Base-by-base conservation (phyloP, 306 rosid species). In the Herpetospermum pedunculosum region DNA sequence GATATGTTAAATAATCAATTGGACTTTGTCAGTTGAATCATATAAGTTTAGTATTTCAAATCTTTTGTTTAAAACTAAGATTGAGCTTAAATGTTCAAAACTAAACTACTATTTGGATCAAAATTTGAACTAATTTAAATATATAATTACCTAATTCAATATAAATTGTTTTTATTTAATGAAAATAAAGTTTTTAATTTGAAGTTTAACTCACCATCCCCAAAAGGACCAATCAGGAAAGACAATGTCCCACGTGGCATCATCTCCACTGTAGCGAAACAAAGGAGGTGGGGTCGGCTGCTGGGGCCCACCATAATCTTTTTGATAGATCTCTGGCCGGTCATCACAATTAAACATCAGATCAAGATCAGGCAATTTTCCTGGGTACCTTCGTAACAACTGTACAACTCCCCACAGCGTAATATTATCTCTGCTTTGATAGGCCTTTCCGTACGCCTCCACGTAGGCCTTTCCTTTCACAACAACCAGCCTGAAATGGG, bases 361-460 rank as follows among this genome's bases (percentile, higher is more conserved):
- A 54, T 87, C 96, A 65, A 89, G 46, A 63, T 91, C 96, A 4
- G 88, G 87, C 44, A 91, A 15, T 15, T 34, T 81, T 0, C 92
- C 89, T 0, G 91, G 96, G 67, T 87, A 84, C 63, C 72, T 79
- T 32, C 88, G 80, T 11, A 91, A 84, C 34, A 89, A 84, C 49
- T 89, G 97, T 76, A 91, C 26, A 5, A 89, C 77, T 1, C 92
- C 96, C 97, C 97, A 91, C 30, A 89, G 55, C 4, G 92, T 89
- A 72, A 91, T 75, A n/a, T 68, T 72, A 35, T 86, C 91, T 62
- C 97, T 85, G 29, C 87, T 89, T 73, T 91, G 97, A 60, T 86
- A 85, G 2, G 90, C 85, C 72, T 83, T 64, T 80, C 63, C 78
- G 63, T 84, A 84, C 13, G 23, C 82, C 34, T 89, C 86, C 71